Evolutionary conservation across 306 rosid species (phyloP), one percentile per base, ranked within the genome.

Genomic region (apple (Malus domestica)): DNA sequence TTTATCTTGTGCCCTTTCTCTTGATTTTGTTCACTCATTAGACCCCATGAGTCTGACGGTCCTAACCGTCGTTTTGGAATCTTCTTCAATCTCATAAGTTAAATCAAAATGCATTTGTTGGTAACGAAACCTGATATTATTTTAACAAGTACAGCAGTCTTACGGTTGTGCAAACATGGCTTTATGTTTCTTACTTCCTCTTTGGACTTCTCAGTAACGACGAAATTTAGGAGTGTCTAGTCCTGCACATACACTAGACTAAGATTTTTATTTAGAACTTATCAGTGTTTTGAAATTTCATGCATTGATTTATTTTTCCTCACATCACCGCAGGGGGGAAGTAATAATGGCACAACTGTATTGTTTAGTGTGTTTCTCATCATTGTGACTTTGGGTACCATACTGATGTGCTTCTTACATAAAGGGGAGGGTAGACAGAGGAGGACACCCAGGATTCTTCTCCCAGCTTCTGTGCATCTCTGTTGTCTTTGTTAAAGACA

Each of bases 281-380:
- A 9, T 38, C 42, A 10, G 54, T n/a, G 58, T 29, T 60, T 22
- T 35, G 35, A 46, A 60, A 60, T 23, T 20, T 45, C 63, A 15
- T 19, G 67, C 10, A 51, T 60, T 51, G 54, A 73, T 52, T 80
- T 74, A 65, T 75, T 76, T 76, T 68, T 57, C 60, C 46, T 80
- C 74, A 62, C 30, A 68, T 82, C 66, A 74, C 72, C 68, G 80
- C 89, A 94, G 98, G 97, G 72, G 42, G 96, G 96, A 74, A 82
- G 76, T 74, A 83, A 86, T 72, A 85, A 80, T 8, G 82, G 90
- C 80, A 83, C 96, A 72, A 92, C 92, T 55, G 63, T 89, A 65
- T 77, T 95, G 85, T 95, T 89, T 81, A 52, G 82, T 67, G 93
- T 95, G 71, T 95, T 95, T 81, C 97, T 95, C 80, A 79, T 85